These are phyloP conservation scores for Rhizopogon vesiculosus DNA, from an alignment of 768 basidiomycete genomes.

Conservation along the genomic window DNA sequence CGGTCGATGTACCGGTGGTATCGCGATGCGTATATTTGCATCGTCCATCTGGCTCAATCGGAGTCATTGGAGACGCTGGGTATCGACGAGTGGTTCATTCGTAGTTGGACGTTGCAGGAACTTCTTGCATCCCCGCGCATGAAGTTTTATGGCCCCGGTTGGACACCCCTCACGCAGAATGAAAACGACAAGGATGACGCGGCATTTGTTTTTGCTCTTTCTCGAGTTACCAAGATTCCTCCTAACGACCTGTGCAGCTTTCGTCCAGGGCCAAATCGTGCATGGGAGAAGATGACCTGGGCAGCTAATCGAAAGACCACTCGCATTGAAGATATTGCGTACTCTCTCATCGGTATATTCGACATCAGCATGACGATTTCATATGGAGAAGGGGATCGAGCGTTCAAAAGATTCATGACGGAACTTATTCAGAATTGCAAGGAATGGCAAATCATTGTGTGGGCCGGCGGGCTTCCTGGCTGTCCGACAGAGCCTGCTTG, in stretches of 20 bases:
- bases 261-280: constrained; percentile 13
- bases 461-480: constrained; percentile 11
- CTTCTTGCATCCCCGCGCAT: background rate
- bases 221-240: constrained; percentile 9
- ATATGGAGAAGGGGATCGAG: constrained; percentile 19
- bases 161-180: constrained; percentile 8
- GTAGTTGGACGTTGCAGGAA: background rate
- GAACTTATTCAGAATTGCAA: constrained; percentile 10
- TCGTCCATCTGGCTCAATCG: background rate
- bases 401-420: constrained; percentile 20
- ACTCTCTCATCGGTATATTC: constrained; percentile 20
- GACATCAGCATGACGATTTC: constrained; percentile 17
- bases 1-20: constrained; percentile 1
- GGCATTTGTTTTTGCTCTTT: constrained; percentile 7
- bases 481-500: constrained; percentile 15
- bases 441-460: constrained; percentile 15
- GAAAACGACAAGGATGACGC: constrained; percentile 14
- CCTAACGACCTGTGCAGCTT: constrained; percentile 9
- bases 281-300: constrained; percentile 17
- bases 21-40: background rate
- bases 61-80: background rate
- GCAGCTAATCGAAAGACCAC: constrained; percentile 19
- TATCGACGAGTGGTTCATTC: background rate
- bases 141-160: constrained; percentile 3
- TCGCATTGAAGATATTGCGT: constrained; percentile 19